Evolutionary conservation across 805 yeast genomes (phyloP).

Genomic region (Metschnikowia hibisci): DNA sequence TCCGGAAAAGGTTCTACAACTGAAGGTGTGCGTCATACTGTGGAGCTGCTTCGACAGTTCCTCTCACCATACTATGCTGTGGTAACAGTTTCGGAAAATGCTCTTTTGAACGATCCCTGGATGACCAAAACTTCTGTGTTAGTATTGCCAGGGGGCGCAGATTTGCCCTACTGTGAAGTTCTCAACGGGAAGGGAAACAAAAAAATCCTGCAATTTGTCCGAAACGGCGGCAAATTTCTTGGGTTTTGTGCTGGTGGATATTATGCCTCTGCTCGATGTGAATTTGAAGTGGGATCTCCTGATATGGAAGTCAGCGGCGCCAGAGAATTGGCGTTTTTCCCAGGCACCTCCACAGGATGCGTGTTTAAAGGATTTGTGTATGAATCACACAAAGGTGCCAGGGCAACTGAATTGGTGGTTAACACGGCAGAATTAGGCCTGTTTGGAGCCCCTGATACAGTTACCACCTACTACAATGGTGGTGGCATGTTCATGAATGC

Average conservation of each 20-base stretch:
- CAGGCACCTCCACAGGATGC: slow-evolving; percentile 80
- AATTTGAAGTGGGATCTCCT: slow-evolving; percentile 76
- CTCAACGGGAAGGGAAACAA: slow-evolving; percentile 68
- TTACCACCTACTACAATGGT: slow-evolving; percentile 70
- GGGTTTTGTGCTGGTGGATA: slow-evolving; percentile 98
- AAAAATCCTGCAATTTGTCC: slow-evolving; percentile 58
- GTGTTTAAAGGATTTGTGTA: slow-evolving; percentile 79
- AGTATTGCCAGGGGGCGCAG: slow-evolving; percentile 97
- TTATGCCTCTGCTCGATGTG: slow-evolving; percentile 69
- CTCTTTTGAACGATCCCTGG: slow-evolving; percentile 80
- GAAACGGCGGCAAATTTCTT: slow-evolving; percentile 73
- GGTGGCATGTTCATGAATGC: slow-evolving; percentile 87
- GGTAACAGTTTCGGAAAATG: slow-evolving; percentile 56
- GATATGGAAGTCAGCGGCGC: slow-evolving; percentile 78
- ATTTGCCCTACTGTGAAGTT: slow-evolving; percentile 72
- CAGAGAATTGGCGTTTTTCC: slow-evolving; percentile 76
- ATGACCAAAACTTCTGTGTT: slow-evolving; percentile 67
- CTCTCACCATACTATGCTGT: slow-evolving; percentile 91
- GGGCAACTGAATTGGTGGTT: slow-evolving; percentile 48
- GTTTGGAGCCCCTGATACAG: slow-evolving; percentile 16
- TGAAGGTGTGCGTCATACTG: slow-evolving; percentile 79
- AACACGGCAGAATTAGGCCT: slow-evolving; percentile 27
- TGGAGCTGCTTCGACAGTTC: slow-evolving; percentile 68
- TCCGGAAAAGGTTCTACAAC: slow-evolving; percentile 73
- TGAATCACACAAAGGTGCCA: slow-evolving; percentile 71